Conservation (phyloP, 2,329 filamentous ascomycete genomes). For the Microascus cirrosus region DNA sequence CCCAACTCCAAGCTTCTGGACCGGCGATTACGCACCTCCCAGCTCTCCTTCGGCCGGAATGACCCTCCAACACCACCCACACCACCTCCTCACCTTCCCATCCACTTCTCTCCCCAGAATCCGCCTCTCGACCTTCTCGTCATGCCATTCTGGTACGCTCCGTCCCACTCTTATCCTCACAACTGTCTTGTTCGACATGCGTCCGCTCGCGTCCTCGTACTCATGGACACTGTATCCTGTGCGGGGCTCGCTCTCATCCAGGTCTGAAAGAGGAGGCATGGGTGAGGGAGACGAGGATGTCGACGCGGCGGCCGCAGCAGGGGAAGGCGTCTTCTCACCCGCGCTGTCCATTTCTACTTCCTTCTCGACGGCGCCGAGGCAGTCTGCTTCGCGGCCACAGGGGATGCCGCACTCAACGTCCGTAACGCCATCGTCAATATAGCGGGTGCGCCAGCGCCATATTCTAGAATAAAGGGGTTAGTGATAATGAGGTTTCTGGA, state of each 20-base stretch:
- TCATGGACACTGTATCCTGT: slow-evolving; percentile 78
- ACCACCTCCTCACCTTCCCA: slow-evolving; percentile 69
- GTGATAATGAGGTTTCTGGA: neutral
- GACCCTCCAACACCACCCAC: slow-evolving; percentile 78
- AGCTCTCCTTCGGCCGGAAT: slow-evolving; percentile 46
- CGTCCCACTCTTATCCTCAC: slow-evolving; percentile 71
- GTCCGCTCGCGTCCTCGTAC: slow-evolving; percentile 81
- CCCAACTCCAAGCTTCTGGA: neutral
- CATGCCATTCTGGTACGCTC: slow-evolving; percentile 76
- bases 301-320: slow-evolving; percentile 16
- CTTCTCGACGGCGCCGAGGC: slow-evolving; percentile 64
- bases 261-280: slow-evolving; percentile 7
- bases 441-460: slow-evolving; percentile 84
- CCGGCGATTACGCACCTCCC: neutral
- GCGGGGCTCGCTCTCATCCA: slow-evolving; percentile 25
- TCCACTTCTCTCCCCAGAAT: slow-evolving; percentile 61
- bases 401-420: slow-evolving; percentile 81
- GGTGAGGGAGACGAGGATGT: slow-evolving; percentile 10
- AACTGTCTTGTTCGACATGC: slow-evolving; percentile 80
- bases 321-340: slow-evolving; percentile 34
- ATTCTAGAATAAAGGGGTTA: slow-evolving; percentile 32
- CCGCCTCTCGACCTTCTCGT: slow-evolving; percentile 55
- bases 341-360: slow-evolving; percentile 82
- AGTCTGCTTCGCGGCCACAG: slow-evolving; percentile 68
- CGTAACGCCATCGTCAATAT: slow-evolving; percentile 75